phyloP scores from a whole-genome alignment of 805 yeast genomes.

The Kodamaea sagamina region DNA sequence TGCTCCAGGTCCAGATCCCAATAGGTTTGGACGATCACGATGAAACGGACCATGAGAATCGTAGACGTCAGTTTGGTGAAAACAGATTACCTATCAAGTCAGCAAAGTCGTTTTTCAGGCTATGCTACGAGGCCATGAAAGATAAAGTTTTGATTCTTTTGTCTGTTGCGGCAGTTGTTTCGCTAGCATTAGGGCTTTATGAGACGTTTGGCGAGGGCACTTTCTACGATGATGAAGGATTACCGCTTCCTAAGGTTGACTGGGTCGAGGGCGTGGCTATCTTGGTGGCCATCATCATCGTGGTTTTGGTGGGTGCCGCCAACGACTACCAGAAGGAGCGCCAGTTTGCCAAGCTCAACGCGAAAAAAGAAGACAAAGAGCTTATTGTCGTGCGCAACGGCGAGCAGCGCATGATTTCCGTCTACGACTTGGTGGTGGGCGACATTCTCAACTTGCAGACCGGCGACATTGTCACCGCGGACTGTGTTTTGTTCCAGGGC shows the following conservation, averaged over 20 bases:
- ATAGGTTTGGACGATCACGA: slow-evolving; percentile 45
- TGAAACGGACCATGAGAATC: slow-evolving; percentile 29
- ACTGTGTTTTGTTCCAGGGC: slow-evolving; percentile 73
- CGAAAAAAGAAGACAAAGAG: slow-evolving; percentile 82
- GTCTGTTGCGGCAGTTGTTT: slow-evolving; percentile 82
- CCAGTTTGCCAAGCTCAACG: slow-evolving; percentile 84
- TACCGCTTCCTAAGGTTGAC: slow-evolving; percentile 77
- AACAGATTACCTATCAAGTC: slow-evolving; percentile 72
- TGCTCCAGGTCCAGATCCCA: slow-evolving; percentile 37
- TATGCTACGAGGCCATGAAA: slow-evolving; percentile 82
- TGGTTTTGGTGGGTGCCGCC: slow-evolving; percentile 90
- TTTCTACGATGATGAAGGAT: slow-evolving; percentile 76
- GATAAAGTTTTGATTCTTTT: slow-evolving; percentile 88
- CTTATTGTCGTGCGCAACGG: slow-evolving; percentile 77
- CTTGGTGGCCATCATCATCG: slow-evolving; percentile 85
- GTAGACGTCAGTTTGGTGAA: slow-evolving; percentile 60
- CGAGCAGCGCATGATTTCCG: slow-evolving; percentile 63
- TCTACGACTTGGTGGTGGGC: slow-evolving; percentile 81
- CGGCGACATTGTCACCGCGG: slow-evolving; percentile 93
- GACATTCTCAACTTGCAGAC: slow-evolving; percentile 82
- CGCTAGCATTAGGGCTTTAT: slow-evolving; percentile 87
- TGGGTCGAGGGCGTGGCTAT: slow-evolving; percentile 99
- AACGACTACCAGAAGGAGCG: slow-evolving; percentile 96
- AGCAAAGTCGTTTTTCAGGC: slow-evolving; percentile 64
- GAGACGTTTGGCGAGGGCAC: slow-evolving; percentile 87